A percentile compares a stretch with the other conserved stretches of the same genome.
Conservation (phyloP, 257 asterid genomes). For the Leptodermis oblonga region DNA sequence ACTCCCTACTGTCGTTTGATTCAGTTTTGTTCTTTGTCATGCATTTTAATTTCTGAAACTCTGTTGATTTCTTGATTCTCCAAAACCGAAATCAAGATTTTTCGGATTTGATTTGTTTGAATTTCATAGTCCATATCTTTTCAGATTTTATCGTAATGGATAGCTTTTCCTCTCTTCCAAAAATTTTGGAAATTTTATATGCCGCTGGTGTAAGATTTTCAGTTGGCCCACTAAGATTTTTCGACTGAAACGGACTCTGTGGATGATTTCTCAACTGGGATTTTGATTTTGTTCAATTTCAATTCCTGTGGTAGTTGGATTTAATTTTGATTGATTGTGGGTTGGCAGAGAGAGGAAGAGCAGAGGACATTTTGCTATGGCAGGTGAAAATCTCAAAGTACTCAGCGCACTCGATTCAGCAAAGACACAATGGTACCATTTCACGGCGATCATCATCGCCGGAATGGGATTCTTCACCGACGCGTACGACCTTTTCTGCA, state of each 20-base stretch:
- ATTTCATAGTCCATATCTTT: not conserved
- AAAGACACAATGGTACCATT: constrained; percentile 62
- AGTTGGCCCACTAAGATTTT: no score
- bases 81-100: not conserved
- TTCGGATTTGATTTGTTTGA: not conserved
- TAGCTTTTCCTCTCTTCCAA: not conserved
- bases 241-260: no score
- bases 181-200: not conserved
- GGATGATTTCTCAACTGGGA: not conserved
- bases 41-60: not conserved
- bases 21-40: not conserved
- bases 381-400: constrained; percentile 40
- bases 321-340: not conserved
- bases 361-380: constrained; percentile 11
- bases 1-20: not conserved
- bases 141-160: not conserved
- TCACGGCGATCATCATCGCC: constrained; percentile 56
- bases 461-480: constrained; percentile 76
- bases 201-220: not conserved
- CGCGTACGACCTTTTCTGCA: constrained; percentile 61
- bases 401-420: constrained; percentile 52
- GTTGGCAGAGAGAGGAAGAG: constrained; percentile 8
- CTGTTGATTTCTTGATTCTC: not conserved
- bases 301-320: not conserved
- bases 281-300: not conserved